Evolutionary conservation across 1,284 basidiomycete genomes (phyloP), one percentile per base, ranked within the genome.

Genomic region (Ustilago nuda): DNA sequence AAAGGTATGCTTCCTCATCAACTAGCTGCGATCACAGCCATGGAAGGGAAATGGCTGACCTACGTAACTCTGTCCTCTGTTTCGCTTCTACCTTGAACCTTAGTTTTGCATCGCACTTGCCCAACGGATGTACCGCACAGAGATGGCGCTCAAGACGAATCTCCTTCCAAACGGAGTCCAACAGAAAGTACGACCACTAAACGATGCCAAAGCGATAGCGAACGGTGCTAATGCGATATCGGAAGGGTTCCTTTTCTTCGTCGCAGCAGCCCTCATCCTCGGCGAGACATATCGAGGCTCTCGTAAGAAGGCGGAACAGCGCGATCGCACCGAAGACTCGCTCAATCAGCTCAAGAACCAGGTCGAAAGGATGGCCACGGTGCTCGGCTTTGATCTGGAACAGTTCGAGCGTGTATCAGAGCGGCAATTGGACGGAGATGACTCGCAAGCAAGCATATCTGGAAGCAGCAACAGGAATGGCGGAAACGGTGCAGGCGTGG

Each of bases 161-260:
- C 63, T 85, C n/a, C 65, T 85, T 9, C 72, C 74, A 7, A 70
- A 73, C 30, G 76, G 70, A 11, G 73, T 60, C 9, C 60, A 66
- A 33, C 78, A 79, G 30, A 84, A 84, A 56, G 74, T 84, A 15
- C 74, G 84, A 8, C 84, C 84, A 7, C 70, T 85, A 57, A 85
- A 84, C 65, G 84, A 85, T 65, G 75, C 80, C 56, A 85, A 84
- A 63, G 80, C 79, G 32, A 76, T 81, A 33, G 66, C 73, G 12
- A 83, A 82, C 45, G 81, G 82, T 17, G 82, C 82, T 6, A 82
- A 83, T 46, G 82, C 83, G 23, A 82, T 84, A 53, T 81, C 80
- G 1, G 83, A 84, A 60, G 81, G 75, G 6, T 84, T 84, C 51
- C 67, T 85, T 13, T 85, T 85, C 72, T 68, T 76, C 12, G 81